Evolutionary conservation across 164 flowering plant genomes (phyloP).

Genomic region (Kingdonia uniflora): DNA sequence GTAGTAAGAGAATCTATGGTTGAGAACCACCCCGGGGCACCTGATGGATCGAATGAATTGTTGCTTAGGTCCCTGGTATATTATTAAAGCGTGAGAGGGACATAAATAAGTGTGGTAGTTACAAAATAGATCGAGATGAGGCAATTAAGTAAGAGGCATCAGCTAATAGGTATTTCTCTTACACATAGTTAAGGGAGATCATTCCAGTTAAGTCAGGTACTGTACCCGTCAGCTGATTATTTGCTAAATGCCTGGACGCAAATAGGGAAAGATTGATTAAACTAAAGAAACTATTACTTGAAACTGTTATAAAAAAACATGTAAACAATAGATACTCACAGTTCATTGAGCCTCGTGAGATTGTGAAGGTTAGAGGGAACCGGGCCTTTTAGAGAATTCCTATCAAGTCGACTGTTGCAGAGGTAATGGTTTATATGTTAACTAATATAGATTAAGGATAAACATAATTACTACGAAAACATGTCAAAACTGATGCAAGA

Average conservation of each 20-base stretch:
- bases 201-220: slow-evolving; percentile 60
- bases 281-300: no score
- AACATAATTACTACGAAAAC: no score
- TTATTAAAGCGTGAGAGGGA: no score
- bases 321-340: slow-evolving; percentile 56
- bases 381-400: slow-evolving; percentile 47
- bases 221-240: slow-evolving; percentile 50
- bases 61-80: slow-evolving; percentile 92
- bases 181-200: slow-evolving; percentile 70
- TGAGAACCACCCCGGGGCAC: slow-evolving; percentile 81
- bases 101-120: slow-evolving; percentile 2
- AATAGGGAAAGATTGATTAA: neutral
- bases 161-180: slow-evolving; percentile 17
- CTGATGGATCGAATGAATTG: slow-evolving; percentile 57
- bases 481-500: no score
- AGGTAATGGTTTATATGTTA: neutral
- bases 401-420: slow-evolving; percentile 68
- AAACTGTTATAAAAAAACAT: no score
- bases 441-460: neutral
- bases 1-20: slow-evolving; percentile 69
- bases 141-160: neutral
- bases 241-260: slow-evolving; percentile 58
- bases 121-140: slow-evolving; percentile 1
- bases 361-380: slow-evolving; percentile 57
- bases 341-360: slow-evolving; percentile 47